phyloP scores from a whole-genome alignment of 2,329 filamentous ascomycete genomes.

The Hypoxylon rubiginosum region DNA sequence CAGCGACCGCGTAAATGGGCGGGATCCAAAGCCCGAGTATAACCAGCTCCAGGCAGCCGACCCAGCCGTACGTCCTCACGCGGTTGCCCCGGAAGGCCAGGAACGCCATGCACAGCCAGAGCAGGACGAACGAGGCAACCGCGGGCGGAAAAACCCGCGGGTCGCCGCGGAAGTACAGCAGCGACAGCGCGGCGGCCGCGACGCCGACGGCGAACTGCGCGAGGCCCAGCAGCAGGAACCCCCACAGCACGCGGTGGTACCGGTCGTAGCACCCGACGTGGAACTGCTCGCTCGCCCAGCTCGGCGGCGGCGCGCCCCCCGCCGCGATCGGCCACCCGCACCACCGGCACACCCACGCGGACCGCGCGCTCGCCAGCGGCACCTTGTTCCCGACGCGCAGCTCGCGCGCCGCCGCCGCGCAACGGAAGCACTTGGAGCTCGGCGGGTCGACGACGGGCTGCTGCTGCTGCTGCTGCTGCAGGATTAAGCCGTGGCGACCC shows the following conservation, averaged over 20 bases:
- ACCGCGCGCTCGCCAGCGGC: too few species aligned
- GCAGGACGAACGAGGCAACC: slow-evolving; percentile 54
- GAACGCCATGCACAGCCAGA: slow-evolving; percentile 54
- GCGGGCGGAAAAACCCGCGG: slow-evolving; percentile 23
- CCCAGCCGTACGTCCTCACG: slow-evolving; percentile 57
- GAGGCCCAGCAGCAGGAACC: slow-evolving; percentile 55
- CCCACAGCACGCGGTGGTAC: slow-evolving; percentile 56
- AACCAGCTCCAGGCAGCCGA: slow-evolving; percentile 54
- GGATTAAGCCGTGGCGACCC: too few species aligned
- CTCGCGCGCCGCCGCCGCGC: too few species aligned
- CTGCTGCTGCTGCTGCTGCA: too few species aligned
- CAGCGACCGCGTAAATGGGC: slow-evolving; percentile 48
- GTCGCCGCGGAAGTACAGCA: slow-evolving; percentile 54
- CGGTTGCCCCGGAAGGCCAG: slow-evolving; percentile 52
- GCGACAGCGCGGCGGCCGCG: slow-evolving; percentile 55
- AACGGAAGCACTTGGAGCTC: too few species aligned
- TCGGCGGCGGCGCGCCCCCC: too few species aligned
- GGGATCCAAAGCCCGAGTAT: slow-evolving; percentile 54
- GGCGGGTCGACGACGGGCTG: too few species aligned
- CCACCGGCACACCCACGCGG: too few species aligned
- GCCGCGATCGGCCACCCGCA: too few species aligned
- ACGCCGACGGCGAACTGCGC: slow-evolving; percentile 55
- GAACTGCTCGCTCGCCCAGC: slow-evolving; percentile 56
- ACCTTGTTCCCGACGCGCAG: too few species aligned
- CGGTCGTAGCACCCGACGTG: slow-evolving; percentile 56